Base-by-base conservation (phyloP, 371 early-diverging fungal species). In the Mucor irregularis region DNA sequence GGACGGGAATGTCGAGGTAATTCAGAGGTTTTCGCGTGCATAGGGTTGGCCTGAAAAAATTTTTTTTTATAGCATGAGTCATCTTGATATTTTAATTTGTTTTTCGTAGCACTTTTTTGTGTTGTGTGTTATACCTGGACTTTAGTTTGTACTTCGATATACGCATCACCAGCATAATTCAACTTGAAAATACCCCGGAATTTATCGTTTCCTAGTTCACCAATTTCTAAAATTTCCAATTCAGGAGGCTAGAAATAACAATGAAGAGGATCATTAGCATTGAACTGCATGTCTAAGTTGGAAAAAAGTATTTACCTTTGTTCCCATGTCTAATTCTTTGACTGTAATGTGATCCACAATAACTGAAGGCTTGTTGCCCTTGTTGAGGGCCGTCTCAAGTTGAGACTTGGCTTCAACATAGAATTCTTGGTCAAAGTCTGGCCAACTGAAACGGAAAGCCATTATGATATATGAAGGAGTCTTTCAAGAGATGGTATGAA, bases 391-490 rank as follows among this genome's bases (percentile, higher is more conserved):
- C 13, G 76, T 80, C 33, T 93, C 90, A 40, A 98, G 82, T 70
- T 92, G 87, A 42, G 80, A 73, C 69, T 86, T 82, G 17, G 96
- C 96, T 63, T 90, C 85, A n/a, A 84, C 83, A 53, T 91, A 83
- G 67, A 97, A 94, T 61, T 87, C 90, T 28, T 75, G 62, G 57
- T 87, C 86, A 70, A 98, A 97, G 40, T 86, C 81, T 9, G 94
- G 90, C 97, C 98, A 98, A 73, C 90, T 92, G 76, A 98, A 94
- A 58, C 90, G 90, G 78, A 98, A 98, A 19, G 94, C 87, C 97
- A 97, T 97, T 8, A 11, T 51, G n/a, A 16, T 9, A n/a, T n/a
- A n/a, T n/a, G n/a, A n/a, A n/a, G n/a, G n/a, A n/a, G n/a, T n/a
- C n/a, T n/a, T n/a, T n/a, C n/a, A n/a, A n/a, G n/a, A n/a, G n/a